Conservation (phyloP, 805 yeast genomes). For the Nakazawaea populi region DNA sequence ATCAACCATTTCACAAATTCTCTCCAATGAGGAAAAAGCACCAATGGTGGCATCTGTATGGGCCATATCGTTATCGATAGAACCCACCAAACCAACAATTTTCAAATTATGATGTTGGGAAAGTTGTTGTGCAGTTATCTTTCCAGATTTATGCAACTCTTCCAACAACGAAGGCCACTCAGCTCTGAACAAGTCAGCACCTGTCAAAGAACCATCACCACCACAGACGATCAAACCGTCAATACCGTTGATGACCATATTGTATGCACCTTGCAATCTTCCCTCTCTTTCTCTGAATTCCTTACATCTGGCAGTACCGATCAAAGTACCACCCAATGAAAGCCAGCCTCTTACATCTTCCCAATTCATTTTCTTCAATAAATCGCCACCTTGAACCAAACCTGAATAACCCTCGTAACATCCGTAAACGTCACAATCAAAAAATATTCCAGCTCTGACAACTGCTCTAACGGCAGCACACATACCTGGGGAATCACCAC, state of each 20-base stretch:
- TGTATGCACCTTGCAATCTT: constrained; percentile 74
- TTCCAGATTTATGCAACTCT: constrained; percentile 56
- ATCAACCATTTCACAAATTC: constrained; percentile 92
- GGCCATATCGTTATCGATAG: constrained; percentile 98
- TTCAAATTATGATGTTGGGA: constrained; percentile 65
- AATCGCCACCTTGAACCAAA: constrained; percentile 58
- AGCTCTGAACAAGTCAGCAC: constrained; percentile 88
- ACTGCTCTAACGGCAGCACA: constrained; percentile 72
- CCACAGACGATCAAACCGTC: constrained; percentile 96
- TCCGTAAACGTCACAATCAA: constrained; percentile 61
- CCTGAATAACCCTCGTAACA: constrained; percentile 75
- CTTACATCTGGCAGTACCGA: constrained; percentile 92
- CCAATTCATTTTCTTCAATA: constrained; percentile 76
- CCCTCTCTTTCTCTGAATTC: constrained; percentile 85
- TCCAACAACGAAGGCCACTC: constrained; percentile 90
- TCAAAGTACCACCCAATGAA: constrained; percentile 88
- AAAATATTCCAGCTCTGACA: constrained; percentile 59
- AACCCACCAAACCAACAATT: constrained; percentile 92
- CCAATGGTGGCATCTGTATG: constrained; percentile 96
- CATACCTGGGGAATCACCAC: constrained; percentile 84
- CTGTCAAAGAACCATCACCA: constrained; percentile 97
- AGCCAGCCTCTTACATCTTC: constrained; percentile 93
- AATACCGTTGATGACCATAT: constrained; percentile 81
- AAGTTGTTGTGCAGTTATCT: constrained; percentile 52
- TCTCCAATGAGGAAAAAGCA: constrained; percentile 86